Base-by-base conservation (phyloP, 2,329 filamentous ascomycete genomes). In the Monosporascus ibericus region DNA sequence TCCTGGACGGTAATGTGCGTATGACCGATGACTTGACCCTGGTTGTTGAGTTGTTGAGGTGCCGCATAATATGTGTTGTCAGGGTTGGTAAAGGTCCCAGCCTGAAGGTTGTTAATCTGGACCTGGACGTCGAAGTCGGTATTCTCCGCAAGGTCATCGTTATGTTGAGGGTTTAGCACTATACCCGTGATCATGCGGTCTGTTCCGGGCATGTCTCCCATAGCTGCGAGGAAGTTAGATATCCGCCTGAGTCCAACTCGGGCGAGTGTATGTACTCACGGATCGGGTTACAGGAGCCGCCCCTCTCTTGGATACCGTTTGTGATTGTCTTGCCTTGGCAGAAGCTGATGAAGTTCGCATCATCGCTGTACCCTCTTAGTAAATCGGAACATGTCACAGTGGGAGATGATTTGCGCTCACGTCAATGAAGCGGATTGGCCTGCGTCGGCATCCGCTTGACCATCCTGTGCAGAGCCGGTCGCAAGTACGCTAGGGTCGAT, bases 331-430 rank as follows among this genome's bases (percentile, higher is more conserved):
- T 60, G 46, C 77, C 79, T 5, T 66, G 54, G 63, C 81, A 84
- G 65, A 83, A 82, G 74, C 84, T 84, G 75, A 84, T 82, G 65
- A 84, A 84, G 71, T 85, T 85, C 71, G 72, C 71, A 18, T 70
- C 55, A 58, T 84, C 80, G 56, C 80, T 84, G 51, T n/a, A 20
- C 18, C 1, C 7, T 34, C 52, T 66, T 59, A 67, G 62, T 49
- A 22, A 20, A 46, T 24, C 20, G n/a, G 22, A n/a, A 17, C 58
- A 37, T 8, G 15, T 36, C 14, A 17, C 9, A 38, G 11, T 39
- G 11, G 22, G 15, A 5, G 3, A 8, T 25, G 22, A 1, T 25
- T 3, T 11, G 51, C 22, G 64, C 80, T 66, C 63, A 81, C 75
- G 77, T 82, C 15, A 62, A 60, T 6, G 81, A 84, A 38, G 76